Conservation (phyloP, 1,139 yeast genomes). For the Yamadazyma oceani region DNA sequence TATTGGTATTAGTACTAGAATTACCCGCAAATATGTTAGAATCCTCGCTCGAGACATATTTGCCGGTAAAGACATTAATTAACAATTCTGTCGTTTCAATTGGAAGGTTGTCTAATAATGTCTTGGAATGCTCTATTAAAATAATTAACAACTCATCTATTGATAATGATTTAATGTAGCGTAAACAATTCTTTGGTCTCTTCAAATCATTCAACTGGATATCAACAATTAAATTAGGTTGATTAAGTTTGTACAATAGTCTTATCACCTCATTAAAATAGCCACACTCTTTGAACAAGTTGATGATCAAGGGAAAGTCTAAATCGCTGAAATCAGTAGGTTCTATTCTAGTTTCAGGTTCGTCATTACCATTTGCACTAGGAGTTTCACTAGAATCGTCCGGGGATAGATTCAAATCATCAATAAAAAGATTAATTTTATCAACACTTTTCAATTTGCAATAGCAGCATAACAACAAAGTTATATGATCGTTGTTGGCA, state of each 20-base stretch:
- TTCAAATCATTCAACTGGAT: conserved; percentile 69
- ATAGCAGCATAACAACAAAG: conserved; percentile 76
- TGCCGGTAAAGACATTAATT: conserved; percentile 88
- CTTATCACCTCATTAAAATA: conserved; percentile 68
- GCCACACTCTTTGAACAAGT: conserved; percentile 75
- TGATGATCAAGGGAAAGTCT: conserved; percentile 70
- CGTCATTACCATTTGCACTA: neutral
- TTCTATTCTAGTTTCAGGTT: conserved; percentile 5
- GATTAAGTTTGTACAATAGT: conserved; percentile 69
- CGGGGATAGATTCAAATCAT: conserved; percentile 31
- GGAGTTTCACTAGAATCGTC: conserved; percentile 8
- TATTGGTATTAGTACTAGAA: neutral
- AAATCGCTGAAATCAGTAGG: conserved; percentile 39
- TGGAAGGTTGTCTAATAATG: conserved; percentile 66
- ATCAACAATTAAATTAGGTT: conserved; percentile 74
- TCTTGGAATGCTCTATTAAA: conserved; percentile 64
- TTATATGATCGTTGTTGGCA: conserved; percentile 77
- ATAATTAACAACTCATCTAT: conserved; percentile 80
- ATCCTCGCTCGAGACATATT: conserved; percentile 49
- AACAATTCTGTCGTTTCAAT: conserved; percentile 79
- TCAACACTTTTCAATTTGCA: conserved; percentile 70
- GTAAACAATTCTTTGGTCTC: conserved; percentile 62
- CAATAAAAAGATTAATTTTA: conserved; percentile 60
- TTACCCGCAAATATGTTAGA: conserved; percentile 7
- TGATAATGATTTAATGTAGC: conserved; percentile 65